Base-by-base conservation (phyloP, 176 grass and related monocot genomes). In the Canna indica region DNA sequence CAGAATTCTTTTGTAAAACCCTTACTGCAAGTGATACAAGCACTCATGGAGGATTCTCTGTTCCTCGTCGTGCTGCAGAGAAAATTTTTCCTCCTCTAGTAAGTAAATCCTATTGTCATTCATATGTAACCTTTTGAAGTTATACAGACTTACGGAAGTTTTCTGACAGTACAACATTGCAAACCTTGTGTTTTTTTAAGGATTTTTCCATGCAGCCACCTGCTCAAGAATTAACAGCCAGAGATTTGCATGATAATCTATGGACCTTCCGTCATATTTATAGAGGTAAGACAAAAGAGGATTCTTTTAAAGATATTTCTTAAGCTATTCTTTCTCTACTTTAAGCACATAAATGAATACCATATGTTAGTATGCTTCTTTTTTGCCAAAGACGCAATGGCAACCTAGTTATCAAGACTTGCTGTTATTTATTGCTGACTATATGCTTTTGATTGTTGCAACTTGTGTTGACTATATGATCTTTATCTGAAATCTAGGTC, bases 201-300 rank as follows among this genome's bases (percentile, higher is more conserved):
- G 88, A 91, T 64, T 88, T 85, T 30, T 81, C 85, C 54, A 59
- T 81, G 85, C 88, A 91, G 50, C 88, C 88, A 48, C 88, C 88
- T 76, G 66, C 73, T 68, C 88, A 91, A 75, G 88, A 91, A 88
- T 66, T 91, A 67, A 82, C 82, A 70, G 88, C 85, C 8, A 65
- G 71, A 50, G 88, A 91, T 71, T 78, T 91, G 77, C 88, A 91
- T 56, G 85, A 85, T 83, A 73, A 66, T 30, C 26, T 52, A 75
- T 91, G 88, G 88, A 91, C 76, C 36, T 91, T 91, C 68, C 85
- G 88, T 36, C 88, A 91, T 83, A 91, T 91, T 72, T 91, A 47
- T 75, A 70, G 88, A 73, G 88, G 88, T 75, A 73, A 82, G 64
- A 46, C 20, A 53, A n/a, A 26, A 20, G 2, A 22, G 24, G 14